Evolutionary conservation across 179 eudicot species (phyloP), one percentile per base, ranked within the genome.

Genomic region (Beta lomatogona): DNA sequence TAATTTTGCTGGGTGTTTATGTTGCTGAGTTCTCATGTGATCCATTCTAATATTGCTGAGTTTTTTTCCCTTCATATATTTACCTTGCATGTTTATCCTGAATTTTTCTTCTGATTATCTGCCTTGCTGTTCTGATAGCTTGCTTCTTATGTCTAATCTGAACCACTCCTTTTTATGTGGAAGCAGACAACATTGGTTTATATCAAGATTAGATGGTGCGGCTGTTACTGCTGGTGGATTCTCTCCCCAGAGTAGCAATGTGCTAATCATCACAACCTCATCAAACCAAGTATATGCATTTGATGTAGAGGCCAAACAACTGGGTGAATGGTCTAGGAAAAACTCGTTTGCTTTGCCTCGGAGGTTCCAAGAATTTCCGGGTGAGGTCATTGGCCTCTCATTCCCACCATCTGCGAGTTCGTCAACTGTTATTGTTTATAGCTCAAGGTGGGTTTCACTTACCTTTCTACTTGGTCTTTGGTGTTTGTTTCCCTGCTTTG

Each of bases 181-280:
- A 54, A 63, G 80, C 94, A 94, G 99, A 87, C 98, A 97, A 73
- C 98, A 97, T 85, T 97, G 98, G 98, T 97, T 97, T 84, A 83
- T 97, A 84, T 88, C 99, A 59, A 93, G 97, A 87, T 85, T 97
- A 80, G 93, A 93, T 87, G 98, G 98, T 76, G 97, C 95, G 67
- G 93, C 97, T 77, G 92, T 97, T 22, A 92, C 98, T 53, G 98
- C 99, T 77, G 98, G 92, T 63, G 95, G 97, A 61, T 97, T 97
- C 80, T 88, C 89, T 84, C 98, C 99, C 28, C 85, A 81, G 48
- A 88, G 88, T 79, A 90, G 87, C 87, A 93, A 94, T 81, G 91
- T 97, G 80, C 91, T 97, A 74, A 82, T 97, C 60, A 71, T 97
- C 76, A 92, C 97, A 61, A 94, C 99, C 12, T 97, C 99, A 36